Conservation (phyloP, 192 early-diverging fungal species). For the Pilaira anomala region DNA sequence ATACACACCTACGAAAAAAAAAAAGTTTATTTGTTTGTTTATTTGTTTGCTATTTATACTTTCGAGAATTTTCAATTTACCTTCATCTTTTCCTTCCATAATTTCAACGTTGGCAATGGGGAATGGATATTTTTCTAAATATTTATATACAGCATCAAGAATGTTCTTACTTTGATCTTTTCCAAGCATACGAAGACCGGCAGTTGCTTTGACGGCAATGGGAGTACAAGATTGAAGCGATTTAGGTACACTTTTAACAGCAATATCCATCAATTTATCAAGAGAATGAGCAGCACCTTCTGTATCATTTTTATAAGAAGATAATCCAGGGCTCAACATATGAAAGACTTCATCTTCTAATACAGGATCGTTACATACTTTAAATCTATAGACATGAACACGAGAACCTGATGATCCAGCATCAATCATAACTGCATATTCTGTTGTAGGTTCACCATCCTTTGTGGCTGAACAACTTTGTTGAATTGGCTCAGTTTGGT, state of each 20-base stretch:
- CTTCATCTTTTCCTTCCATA: constrained; percentile 96
- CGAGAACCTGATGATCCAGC: constrained; percentile 98
- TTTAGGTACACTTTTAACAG: constrained; percentile 58
- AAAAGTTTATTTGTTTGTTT: neutral
- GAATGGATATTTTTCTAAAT: constrained; percentile 80
- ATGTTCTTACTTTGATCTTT: constrained; percentile 70
- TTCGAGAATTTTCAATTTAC: neutral
- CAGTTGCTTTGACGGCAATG: constrained; percentile 93
- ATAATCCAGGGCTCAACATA: constrained; percentile 83
- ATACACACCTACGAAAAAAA: constrained; percentile 57
- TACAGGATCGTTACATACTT: constrained; percentile 78
- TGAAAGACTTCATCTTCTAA: constrained; percentile 93
- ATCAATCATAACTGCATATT: constrained; percentile 94
- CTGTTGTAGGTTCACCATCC: constrained; percentile 63
- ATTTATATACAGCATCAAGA: constrained; percentile 64
- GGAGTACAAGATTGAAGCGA: constrained; percentile 83
- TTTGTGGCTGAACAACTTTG: constrained; percentile 13
- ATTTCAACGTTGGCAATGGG: constrained; percentile 80
- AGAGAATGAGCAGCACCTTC: constrained; percentile 77
- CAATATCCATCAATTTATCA: constrained; percentile 72
- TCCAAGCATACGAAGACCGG: constrained; percentile 85
- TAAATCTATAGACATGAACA: constrained; percentile 96
- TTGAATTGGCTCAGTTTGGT: neutral
- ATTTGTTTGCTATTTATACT: neutral
- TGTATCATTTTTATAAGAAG: constrained; percentile 65